Percentiles rank a stretch among this genome's conserved stretches.
These are phyloP conservation scores for Ajuga chamaepitys DNA, from an alignment of 257 asterid species.

Conservation along the genomic window DNA sequence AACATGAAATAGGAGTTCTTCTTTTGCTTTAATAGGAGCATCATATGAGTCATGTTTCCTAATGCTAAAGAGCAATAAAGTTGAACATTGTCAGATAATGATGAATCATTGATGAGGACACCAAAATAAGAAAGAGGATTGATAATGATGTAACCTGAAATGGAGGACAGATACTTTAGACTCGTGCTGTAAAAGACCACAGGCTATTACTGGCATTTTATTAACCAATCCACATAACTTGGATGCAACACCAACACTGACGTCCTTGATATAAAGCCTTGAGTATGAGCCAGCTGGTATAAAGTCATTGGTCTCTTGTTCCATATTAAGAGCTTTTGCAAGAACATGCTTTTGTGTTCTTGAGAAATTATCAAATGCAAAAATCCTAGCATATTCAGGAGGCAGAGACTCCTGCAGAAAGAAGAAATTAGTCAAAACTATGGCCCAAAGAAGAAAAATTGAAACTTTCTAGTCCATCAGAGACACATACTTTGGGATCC, in stretches of 20 bases:
- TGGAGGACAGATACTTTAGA: conserved; percentile 91
- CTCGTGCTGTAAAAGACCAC: conserved; percentile 89
- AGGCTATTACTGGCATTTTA: conserved; percentile 54
- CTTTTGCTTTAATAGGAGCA: conserved; percentile 92
- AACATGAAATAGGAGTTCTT: conserved; percentile 82
- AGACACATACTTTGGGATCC: conserved; percentile 83
- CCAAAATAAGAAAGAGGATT: neutral
- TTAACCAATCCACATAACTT: conserved; percentile 37
- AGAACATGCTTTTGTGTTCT: conserved; percentile 83
- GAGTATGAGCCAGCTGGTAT: conserved; percentile 62
- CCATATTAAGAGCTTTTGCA: conserved; percentile 65
- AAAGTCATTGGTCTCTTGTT: conserved; percentile 47
- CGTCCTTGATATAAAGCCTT: conserved; percentile 63
- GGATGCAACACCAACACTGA: conserved; percentile 49
- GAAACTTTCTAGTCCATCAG: neutral
- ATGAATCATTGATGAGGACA: neutral
- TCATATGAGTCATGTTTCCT: conserved; percentile 71
- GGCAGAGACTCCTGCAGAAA: conserved; percentile 88
- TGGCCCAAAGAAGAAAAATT: neutral
- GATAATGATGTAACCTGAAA: conserved; percentile 61
- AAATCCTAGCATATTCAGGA: conserved; percentile 77
- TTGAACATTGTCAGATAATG: conserved; percentile 3
- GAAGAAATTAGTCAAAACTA: conserved; percentile 15
- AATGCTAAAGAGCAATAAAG: conserved; percentile 41
- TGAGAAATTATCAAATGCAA: conserved; percentile 75